Percentiles rank a stretch among this genome's conserved stretches.
phyloP scores from a whole-genome alignment of 352 stramenopile species.

The Pythium folliculosum region DNA sequence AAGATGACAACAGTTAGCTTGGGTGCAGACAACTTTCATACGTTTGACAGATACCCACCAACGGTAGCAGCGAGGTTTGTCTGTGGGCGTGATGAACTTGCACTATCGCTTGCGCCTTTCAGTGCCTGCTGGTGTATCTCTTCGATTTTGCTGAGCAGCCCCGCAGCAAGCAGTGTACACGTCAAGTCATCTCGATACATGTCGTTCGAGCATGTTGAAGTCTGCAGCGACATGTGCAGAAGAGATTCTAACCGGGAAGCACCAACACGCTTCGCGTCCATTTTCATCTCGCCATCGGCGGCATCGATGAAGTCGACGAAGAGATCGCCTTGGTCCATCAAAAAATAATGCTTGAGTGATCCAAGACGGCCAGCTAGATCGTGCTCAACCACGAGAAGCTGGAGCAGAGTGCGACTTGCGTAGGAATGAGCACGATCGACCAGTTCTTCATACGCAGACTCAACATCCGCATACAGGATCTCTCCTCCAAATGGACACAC shows the following conservation, averaged over 20 bases:
- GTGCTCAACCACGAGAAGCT: conserved; percentile 83
- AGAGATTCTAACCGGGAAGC: conserved; percentile 92
- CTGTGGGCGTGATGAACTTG: conserved; percentile 36
- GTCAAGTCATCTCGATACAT: conserved; percentile 91
- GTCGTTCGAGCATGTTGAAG: conserved; percentile 87
- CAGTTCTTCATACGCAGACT: conserved; percentile 79
- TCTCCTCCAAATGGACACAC: conserved; percentile 79
- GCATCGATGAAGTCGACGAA: conserved; percentile 98
- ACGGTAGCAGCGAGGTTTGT: conserved; percentile 25
- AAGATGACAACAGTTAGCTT: background rate
- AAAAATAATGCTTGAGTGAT: conserved; percentile 97
- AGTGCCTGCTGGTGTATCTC: conserved; percentile 88
- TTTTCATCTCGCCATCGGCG: conserved; percentile 93
- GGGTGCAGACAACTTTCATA: background rate
- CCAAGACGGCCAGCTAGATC: conserved; percentile 73
- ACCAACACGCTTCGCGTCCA: conserved; percentile 85
- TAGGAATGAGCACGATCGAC: conserved; percentile 85
- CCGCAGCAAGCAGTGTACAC: conserved; percentile 84
- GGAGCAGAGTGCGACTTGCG: conserved; percentile 72
- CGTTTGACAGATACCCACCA: conserved; percentile 5
- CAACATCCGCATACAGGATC: conserved; percentile 64
- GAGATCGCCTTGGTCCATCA: conserved; percentile 98
- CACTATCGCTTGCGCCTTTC: conserved; percentile 60
- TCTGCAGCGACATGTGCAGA: conserved; percentile 93
- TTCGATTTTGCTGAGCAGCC: conserved; percentile 93